Percentiles rank a stretch among this genome's conserved stretches.
phyloP scores from a whole-genome alignment of 768 basidiomycete genomes.

The Lyophyllum shimeji region DNA sequence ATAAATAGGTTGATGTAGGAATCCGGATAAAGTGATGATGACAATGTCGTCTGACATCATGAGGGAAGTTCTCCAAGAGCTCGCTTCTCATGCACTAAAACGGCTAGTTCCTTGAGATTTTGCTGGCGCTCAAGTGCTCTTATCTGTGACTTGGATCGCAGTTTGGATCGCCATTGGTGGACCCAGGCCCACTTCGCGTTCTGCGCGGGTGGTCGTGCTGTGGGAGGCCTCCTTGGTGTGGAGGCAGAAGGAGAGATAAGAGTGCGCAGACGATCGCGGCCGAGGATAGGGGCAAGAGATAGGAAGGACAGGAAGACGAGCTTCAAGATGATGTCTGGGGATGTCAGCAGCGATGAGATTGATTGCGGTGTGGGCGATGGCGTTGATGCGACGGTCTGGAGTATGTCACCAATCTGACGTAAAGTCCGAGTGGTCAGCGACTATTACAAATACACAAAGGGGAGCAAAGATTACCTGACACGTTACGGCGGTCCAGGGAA shows the following conservation, averaged over 20 bases:
- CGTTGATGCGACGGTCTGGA: constrained; percentile 78
- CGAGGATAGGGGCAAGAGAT: constrained; percentile 85
- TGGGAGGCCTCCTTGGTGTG: constrained; percentile 16
- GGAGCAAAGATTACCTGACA: constrained; percentile 61
- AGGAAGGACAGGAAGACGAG: constrained; percentile 80
- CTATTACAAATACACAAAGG: constrained; percentile 15
- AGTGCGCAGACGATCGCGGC: constrained; percentile 61
- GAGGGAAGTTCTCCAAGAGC: constrained; percentile 40
- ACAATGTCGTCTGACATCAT: constrained; percentile 18
- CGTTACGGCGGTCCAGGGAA: constrained; percentile 92
- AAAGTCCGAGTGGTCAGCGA: constrained; percentile 12
- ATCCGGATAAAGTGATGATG: constrained; percentile 5
- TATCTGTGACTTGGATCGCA: constrained; percentile 53
- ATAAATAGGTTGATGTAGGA: constrained; percentile 19
- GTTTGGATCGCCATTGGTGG: constrained; percentile 65
- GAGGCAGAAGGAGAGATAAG: constrained; percentile 42
- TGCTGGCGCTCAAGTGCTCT: constrained; percentile 44
- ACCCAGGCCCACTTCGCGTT: constrained; percentile 59
- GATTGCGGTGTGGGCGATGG: constrained; percentile 72
- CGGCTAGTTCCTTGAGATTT: constrained; percentile 45
- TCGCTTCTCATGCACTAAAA: constrained; percentile 58
- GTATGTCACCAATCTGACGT: constrained; percentile 78
- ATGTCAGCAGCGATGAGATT: constrained; percentile 81
- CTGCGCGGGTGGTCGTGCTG: constrained; percentile 18
- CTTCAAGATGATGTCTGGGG: constrained; percentile 82